Percentiles rank a stretch among this genome's conserved stretches.
Evolutionary conservation across 2,329 filamentous ascomycete species (phyloP).

Genomic region (Diaporthe sp.): DNA sequence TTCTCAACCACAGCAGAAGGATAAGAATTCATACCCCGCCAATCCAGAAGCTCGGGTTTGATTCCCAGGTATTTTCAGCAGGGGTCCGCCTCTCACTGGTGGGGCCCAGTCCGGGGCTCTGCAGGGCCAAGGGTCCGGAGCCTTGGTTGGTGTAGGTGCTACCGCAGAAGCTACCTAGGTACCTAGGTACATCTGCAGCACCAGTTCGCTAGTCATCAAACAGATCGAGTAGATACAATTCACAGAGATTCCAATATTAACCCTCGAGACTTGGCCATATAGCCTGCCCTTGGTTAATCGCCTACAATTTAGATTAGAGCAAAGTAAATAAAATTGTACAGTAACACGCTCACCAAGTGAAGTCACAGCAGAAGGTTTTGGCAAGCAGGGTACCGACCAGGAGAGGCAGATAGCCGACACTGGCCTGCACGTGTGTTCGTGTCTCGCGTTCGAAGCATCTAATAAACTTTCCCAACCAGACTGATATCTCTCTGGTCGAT

Average conservation of each 20-base stretch:
- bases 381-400: neutral
- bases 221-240: neutral
- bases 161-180: neutral
- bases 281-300: neutral
- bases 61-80: slow-evolving; percentile 10
- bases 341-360: neutral
- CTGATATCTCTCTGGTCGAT: neutral
- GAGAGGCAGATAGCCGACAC: neutral
- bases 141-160: neutral
- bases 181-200: neutral
- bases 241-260: neutral
- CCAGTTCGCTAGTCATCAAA: neutral
- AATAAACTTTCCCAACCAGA: neutral
- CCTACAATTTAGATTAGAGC: neutral
- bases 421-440: neutral
- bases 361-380: neutral
- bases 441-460: slow-evolving; percentile 15
- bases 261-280: neutral
- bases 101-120: slow-evolving; percentile 8
- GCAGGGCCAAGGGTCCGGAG: slow-evolving; percentile 7
- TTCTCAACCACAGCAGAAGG: neutral
- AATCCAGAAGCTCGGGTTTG: slow-evolving; percentile 36
- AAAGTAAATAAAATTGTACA: neutral
- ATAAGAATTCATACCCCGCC: slow-evolving; percentile 35
- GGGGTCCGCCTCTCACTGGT: neutral